A percentile compares a stretch with the other conserved stretches of the same genome.
Evolutionary conservation across 306 rosid genomes (phyloP).

Genomic region (Sicyos baderoa): DNA sequence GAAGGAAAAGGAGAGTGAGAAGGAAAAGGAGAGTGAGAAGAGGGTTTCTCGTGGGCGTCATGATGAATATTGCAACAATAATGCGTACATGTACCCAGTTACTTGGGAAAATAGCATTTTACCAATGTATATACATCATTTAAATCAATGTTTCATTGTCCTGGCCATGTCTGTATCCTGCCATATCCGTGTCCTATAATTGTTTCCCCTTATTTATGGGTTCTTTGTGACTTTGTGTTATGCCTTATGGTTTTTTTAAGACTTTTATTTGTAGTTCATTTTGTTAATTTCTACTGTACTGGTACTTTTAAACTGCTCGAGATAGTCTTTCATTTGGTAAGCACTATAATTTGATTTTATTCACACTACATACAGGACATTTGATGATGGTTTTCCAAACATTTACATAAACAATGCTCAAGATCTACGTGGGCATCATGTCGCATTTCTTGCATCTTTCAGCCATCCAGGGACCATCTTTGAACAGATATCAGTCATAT

Average conservation of each 20-base stretch:
- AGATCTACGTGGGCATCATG: conserved; percentile 91
- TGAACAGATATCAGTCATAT: conserved; percentile 89
- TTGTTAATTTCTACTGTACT: neutral
- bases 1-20: neutral
- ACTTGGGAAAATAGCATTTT: neutral
- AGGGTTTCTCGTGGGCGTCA: neutral
- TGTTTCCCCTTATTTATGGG: neutral
- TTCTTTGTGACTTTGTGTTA: neutral
- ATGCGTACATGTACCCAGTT: neutral
- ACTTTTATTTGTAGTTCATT: neutral
- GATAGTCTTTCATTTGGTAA: conserved; percentile 1
- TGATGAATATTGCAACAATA: neutral
- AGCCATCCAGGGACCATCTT: conserved; percentile 84
- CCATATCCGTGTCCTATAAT: neutral
- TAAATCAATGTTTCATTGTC: neutral
- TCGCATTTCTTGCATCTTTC: conserved; percentile 30
- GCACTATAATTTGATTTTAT: neutral
- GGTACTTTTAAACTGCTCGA: neutral
- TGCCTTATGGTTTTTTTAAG: neutral
- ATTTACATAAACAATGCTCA: conserved; percentile 74
- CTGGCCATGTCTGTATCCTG: neutral
- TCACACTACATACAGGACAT: conserved; percentile 43
- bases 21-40: neutral
- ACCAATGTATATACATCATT: neutral
- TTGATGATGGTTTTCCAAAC: conserved; percentile 93